phyloP scores from a whole-genome alignment of 129 eudicot genomes.

The Dittrichia graveolens region DNA sequence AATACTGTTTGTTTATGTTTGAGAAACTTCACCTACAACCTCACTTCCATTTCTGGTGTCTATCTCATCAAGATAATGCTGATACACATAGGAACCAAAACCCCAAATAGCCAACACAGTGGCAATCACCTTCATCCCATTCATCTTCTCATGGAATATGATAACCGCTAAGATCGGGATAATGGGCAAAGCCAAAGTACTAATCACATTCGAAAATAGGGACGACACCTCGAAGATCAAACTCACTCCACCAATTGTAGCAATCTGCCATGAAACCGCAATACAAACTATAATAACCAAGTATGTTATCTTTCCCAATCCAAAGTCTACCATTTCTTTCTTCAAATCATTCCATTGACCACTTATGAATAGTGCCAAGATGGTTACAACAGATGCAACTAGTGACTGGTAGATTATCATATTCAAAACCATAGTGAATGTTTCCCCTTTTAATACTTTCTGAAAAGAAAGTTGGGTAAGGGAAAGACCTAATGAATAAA shows the following conservation, averaged over 20 bases:
- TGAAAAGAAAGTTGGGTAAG: constrained; percentile 35
- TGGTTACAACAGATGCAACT: constrained; percentile 33
- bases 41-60: constrained; percentile 8
- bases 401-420: constrained; percentile 40
- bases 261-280: constrained; percentile 37
- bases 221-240: constrained; percentile 46
- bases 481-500: constrained; percentile 39
- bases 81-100: constrained; percentile 46
- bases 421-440: constrained; percentile 30
- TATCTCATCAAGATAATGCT: constrained; percentile 42
- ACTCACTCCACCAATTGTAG: constrained; percentile 40
- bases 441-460: constrained; percentile 36
- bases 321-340: constrained; percentile 22
- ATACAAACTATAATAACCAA: constrained; percentile 20
- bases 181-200: constrained; percentile 36
- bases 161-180: constrained; percentile 40
- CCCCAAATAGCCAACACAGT: constrained; percentile 48
- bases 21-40: constrained; percentile 22
- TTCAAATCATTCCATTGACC: constrained; percentile 36
- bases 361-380: constrained; percentile 36
- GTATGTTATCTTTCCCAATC: constrained; percentile 27
- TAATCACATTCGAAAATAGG: constrained; percentile 38
- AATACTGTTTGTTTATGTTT: background rate
- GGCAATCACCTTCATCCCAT: constrained; percentile 40
- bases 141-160: constrained; percentile 40